phyloP scores from a whole-genome alignment of 352 stramenopile species.

The Halophytophthora polymorphica region DNA sequence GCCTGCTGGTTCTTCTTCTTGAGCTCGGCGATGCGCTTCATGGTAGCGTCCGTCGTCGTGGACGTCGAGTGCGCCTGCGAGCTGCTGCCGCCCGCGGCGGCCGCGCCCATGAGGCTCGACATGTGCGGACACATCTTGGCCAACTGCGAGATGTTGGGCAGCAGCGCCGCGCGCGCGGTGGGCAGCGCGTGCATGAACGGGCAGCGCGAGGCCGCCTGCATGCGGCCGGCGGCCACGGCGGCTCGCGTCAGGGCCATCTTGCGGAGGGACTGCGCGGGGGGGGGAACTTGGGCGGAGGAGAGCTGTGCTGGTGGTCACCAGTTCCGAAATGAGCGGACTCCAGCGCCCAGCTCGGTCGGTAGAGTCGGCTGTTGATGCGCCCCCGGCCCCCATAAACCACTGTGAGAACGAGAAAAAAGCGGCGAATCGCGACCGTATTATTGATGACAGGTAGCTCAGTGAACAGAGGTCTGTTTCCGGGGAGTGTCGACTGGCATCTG shows the following conservation, averaged over 20 bases:
- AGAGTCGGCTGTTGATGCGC: background rate
- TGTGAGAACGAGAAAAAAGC: too few relatives aligned
- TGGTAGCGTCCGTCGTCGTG: conserved; percentile 54
- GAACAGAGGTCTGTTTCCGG: too few relatives aligned
- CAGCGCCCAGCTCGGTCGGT: background rate
- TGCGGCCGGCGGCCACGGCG: conserved; percentile 57
- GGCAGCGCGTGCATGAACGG: conserved; percentile 84
- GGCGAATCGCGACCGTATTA: background rate
- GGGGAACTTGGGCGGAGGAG: conserved; percentile 6
- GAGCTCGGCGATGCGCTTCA: conserved; percentile 68
- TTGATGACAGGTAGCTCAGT: too few relatives aligned
- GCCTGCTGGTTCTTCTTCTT: conserved; percentile 60
- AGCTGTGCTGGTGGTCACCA: conserved; percentile 15
- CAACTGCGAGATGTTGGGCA: conserved; percentile 85
- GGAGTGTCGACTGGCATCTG: too few relatives aligned
- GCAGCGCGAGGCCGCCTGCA: conserved; percentile 74
- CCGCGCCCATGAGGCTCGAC: conserved; percentile 72
- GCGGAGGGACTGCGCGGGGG: background rate
- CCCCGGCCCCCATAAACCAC: too few relatives aligned
- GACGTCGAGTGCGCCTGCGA: conserved; percentile 63
- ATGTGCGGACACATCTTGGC: conserved; percentile 87
- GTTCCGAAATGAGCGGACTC: conserved; percentile 37
- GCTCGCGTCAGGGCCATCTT: conserved; percentile 68
- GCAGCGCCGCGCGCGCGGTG: conserved; percentile 62
- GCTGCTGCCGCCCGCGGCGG: conserved; percentile 35